Percentiles rank a stretch among this genome's conserved stretches.
phyloP scores from a whole-genome alignment of 2,329 filamentous ascomycete species.

The Trichoderma sp. region DNA sequence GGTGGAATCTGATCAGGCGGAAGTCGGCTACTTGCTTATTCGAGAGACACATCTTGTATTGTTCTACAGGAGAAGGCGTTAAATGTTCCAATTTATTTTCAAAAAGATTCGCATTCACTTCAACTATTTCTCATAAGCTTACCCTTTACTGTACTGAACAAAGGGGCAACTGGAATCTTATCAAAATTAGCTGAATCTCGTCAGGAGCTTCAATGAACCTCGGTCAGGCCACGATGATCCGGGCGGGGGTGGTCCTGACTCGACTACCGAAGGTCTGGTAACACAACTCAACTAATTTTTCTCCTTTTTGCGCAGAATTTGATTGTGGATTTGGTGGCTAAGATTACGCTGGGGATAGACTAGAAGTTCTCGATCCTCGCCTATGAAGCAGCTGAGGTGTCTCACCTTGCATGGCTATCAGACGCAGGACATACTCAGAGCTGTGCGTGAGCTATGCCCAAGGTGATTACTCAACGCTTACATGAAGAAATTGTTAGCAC shows the following conservation, averaged over 20 bases:
- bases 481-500: conserved; percentile 24
- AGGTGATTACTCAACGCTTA: neutral
- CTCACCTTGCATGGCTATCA: conserved; percentile 33
- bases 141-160: neutral
- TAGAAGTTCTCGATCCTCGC: neutral
- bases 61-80: neutral
- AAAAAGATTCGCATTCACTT: neutral
- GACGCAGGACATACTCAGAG: conserved; percentile 29
- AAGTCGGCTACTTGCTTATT: neutral
- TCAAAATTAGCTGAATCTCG: neutral
- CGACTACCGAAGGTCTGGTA: neutral
- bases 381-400: conserved; percentile 3
- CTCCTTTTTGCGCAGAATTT: neutral
- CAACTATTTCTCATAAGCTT: neutral
- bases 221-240: neutral
- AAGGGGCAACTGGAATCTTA: neutral
- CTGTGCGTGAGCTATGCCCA: conserved; percentile 22
- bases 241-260: conserved; percentile 3
- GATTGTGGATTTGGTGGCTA: neutral
- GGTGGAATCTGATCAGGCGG: neutral
- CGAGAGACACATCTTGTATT: neutral
- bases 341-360: neutral
- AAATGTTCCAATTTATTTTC: neutral
- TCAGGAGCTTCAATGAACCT: neutral
- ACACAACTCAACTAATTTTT: neutral